Conservation (phyloP, 345 rosid species). For the Dipteronia dyeriana region DNA sequence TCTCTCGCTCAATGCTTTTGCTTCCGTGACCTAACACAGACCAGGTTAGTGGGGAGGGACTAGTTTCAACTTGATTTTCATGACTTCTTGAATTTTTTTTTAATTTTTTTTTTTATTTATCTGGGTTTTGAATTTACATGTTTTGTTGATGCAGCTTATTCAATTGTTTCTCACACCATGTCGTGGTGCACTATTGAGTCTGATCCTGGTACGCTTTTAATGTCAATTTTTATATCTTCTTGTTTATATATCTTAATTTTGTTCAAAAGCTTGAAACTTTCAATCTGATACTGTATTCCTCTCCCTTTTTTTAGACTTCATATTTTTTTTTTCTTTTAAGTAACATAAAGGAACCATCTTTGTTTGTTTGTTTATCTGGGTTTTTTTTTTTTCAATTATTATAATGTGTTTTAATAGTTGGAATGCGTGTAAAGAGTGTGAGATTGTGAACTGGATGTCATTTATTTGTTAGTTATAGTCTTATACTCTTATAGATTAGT, state of each 20-base stretch:
- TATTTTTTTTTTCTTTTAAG: too few relatives aligned
- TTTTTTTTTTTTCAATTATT: background rate
- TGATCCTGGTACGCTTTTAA: constrained; percentile 74
- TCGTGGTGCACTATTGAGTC: constrained; percentile 99
- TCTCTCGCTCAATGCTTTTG: background rate
- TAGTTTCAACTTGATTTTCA: background rate
- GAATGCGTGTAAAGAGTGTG: background rate
- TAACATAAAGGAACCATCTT: background rate
- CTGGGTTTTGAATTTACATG: constrained; percentile 3
- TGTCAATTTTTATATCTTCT: background rate
- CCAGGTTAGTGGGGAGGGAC: background rate
- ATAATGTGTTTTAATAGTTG: background rate
- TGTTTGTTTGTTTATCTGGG: background rate
- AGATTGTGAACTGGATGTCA: background rate
- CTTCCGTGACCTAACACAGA: background rate
- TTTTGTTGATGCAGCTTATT: constrained; percentile 32
- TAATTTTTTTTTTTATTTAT: background rate
- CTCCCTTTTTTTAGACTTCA: background rate
- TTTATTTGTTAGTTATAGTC: too few relatives aligned
- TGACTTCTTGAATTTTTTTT: background rate
- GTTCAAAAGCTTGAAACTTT: background rate
- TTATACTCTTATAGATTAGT: background rate
- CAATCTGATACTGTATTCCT: background rate
- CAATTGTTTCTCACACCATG: constrained; percentile 43
- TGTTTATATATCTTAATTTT: background rate